Evolutionary conservation across 352 stramenopile genomes (phyloP), one percentile per base, ranked within the genome.

Genomic region (Albugo laibachii): DNA sequence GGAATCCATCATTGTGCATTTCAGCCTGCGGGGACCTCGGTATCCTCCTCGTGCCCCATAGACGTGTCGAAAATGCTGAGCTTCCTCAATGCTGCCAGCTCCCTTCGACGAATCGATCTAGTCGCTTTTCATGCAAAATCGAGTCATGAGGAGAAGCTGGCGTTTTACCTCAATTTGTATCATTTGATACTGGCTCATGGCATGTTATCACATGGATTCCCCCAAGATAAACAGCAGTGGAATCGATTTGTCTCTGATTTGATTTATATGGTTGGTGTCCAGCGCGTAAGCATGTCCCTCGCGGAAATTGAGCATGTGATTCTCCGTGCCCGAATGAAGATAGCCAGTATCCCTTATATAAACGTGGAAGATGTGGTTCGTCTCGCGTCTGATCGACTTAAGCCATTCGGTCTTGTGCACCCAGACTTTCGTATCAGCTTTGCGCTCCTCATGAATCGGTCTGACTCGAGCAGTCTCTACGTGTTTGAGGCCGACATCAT

Each of bases 131-230:
- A 80, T 11, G 50, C 57, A 14, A 58, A 43, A 11, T 56, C 50
- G 2, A 66, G 59, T 4, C 70, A 87, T 19, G 77, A 91, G 54
- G 59, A 80, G 14, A 66, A 79, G 15, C 40, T 87, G 0, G 52
- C 65, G 8, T 85, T 91, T 40, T 87, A 80, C 40, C 55, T 91
- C 42, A 91, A 91, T 48, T 38, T 91, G 46, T 85, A 83, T 40
- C 72, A 87, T 42, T 59, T 62, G 1, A 53, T 91, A n/a, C 51
- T 84, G 2, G 70, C 72, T 5, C 77, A 91, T 46, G 74, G 72
- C 11, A 81, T 83, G 65, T 78, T 84, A 41, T 58, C 66, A 2
- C 61, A 80, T 48, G 71, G 71, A 1, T 80, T 74, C 40, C 68
- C 69, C 3, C 63, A 70, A 6, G 56, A 58, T 38, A 73, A 74